Evolutionary conservation across 306 rosid species (phyloP), one percentile per base, ranked within the genome.

Genomic region (Morella rubra): DNA sequence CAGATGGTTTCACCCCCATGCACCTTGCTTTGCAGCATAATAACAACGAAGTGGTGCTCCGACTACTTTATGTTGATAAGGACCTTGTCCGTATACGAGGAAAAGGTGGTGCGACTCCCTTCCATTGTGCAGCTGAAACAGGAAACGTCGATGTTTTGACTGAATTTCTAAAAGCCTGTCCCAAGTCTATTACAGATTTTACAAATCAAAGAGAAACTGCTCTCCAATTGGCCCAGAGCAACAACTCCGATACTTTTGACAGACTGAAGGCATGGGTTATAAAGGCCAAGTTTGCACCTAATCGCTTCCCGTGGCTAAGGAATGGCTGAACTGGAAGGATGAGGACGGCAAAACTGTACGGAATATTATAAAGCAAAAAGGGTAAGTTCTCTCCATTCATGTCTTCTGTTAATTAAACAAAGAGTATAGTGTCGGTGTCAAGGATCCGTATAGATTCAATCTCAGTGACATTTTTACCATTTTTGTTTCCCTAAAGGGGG

Each of bases 341-440:
- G 85, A 80, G 1, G 68, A 49, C 18, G 86, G 87, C 20, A 76
- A 84, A 80, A 81, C 77, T 5, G 1, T 69, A 15, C 69, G 79
- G 18, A 84, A 84, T n/a, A 9, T 81, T 73, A 56, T 37, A n/a
- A 44, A 73, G 56, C 49, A 46, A 9, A 9, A 9, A 9, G 70
- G 12, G 67, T 49, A 72, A 86, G 85, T 79, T 3, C 50, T 46
- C 47, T 44, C 11, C 50, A 9, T 4, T 2, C 50, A 8, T 46
- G 11, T 46, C 11, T 46, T 46, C 6, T 11, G 27, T 24, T 24
- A 24, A 24, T 24, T 24, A 24, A 24, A 24, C 27, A 24, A 24
- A 24, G 27, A 24, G 27, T 24, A 24, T 24, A 24, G 27, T 24
- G 27, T 24, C 27, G 27, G 27, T 24, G 27, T 24, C 27, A 24